phyloP scores from a whole-genome alignment of 73 alveolate species.

The Blepharisma japonicum region DNA sequence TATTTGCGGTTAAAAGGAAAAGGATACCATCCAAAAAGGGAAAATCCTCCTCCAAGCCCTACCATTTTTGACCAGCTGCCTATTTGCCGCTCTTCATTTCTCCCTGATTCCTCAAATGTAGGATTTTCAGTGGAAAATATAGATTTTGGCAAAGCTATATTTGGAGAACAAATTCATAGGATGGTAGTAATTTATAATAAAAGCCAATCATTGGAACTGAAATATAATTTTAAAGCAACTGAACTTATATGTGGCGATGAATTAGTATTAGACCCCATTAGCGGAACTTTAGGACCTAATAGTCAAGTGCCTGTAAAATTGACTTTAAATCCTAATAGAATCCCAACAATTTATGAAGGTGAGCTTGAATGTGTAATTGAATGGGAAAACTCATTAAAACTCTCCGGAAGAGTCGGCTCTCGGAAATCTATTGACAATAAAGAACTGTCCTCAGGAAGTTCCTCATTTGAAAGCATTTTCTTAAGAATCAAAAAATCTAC shows the following conservation, averaged over 20 bases:
- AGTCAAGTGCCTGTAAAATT: conserved; percentile 72
- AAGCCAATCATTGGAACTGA: conserved; percentile 77
- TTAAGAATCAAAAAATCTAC: conserved; percentile 66
- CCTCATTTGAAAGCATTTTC: conserved; percentile 58
- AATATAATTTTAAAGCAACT: conserved; percentile 80
- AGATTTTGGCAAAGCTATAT: conserved; percentile 96
- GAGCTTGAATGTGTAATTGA: conserved; percentile 81
- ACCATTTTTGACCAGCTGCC: conserved; percentile 70
- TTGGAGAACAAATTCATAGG: conserved; percentile 77
- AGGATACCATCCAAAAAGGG: conserved; percentile 40
- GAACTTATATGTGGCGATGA: conserved; percentile 72
- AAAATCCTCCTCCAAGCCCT: conserved; percentile 43
- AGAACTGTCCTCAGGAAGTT: conserved; percentile 32
- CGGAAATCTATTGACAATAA: conserved; percentile 44
- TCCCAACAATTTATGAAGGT: conserved; percentile 91
- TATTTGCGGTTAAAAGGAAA: conserved; percentile 48
- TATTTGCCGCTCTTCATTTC: conserved; percentile 65
- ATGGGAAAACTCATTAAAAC: conserved; percentile 60
- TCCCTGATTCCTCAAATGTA: conserved; percentile 79
- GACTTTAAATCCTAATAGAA: conserved; percentile 59
- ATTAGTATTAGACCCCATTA: conserved; percentile 73
- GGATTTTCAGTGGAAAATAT: conserved; percentile 94
- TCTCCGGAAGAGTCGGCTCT: conserved; percentile 28
- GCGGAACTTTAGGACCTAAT: conserved; percentile 72
- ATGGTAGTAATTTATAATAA: conserved; percentile 89